These are phyloP conservation scores for Pugionium dolabratum DNA, from an alignment of 345 rosid genomes.

Conservation along the genomic window DNA sequence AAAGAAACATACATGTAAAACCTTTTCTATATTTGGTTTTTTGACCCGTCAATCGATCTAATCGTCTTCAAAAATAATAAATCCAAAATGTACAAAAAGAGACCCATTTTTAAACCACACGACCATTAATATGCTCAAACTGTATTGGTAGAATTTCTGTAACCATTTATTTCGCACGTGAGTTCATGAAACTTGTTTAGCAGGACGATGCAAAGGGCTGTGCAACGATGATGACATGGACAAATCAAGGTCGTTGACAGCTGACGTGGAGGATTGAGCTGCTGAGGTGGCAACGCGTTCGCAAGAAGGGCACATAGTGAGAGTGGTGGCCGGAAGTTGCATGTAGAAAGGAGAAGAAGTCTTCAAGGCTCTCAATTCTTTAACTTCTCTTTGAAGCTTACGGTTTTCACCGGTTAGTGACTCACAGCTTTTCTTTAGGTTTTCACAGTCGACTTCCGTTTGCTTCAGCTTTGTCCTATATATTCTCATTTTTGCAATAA, in stretches of 20 bases:
- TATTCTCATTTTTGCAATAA: not conserved
- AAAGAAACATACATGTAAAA: conserved; percentile 20
- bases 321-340: conserved; percentile 99
- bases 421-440: conserved; percentile 86
- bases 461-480: conserved; percentile 91
- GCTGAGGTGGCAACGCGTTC: conserved; percentile 82
- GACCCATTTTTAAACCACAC: conserved; percentile 14
- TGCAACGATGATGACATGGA: conserved; percentile 18
- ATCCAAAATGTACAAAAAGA: conserved; percentile 26
- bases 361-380: conserved; percentile 79
- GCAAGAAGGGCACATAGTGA: conserved; percentile 99
- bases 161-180: conserved; percentile 2
- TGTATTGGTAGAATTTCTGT: not conserved
- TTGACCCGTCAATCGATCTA: not conserved
- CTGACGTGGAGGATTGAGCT: conserved; percentile 41
- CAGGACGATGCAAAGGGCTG: conserved; percentile 24
- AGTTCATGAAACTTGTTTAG: conserved; percentile 36
- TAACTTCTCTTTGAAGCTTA: conserved; percentile 84
- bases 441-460: conserved; percentile 92
- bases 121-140: conserved; percentile 6
- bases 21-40: not conserved
- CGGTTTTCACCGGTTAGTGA: conserved; percentile 88
- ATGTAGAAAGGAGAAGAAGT: conserved; percentile 80
- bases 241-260: conserved; percentile 17
- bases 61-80: conserved; percentile 29